A percentile compares a stretch with the other conserved stretches of the same genome.
phyloP scores from a whole-genome alignment of 208 protist genomes.

The Phytomonas sp. region DNA sequence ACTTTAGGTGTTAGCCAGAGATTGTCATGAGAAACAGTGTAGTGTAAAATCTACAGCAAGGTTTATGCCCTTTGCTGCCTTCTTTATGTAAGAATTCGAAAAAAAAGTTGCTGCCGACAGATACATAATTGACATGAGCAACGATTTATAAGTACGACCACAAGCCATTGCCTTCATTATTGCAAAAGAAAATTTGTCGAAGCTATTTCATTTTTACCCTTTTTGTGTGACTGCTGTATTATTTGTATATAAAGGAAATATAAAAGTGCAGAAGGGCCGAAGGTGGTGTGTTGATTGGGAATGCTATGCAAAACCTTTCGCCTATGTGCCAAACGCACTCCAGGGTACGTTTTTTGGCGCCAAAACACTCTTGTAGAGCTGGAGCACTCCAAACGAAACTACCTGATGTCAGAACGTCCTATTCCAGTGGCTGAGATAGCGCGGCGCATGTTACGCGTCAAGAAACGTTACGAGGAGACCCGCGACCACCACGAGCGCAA shows the following conservation, averaged over 20 bases:
- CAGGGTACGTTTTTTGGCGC: conserved; percentile 88
- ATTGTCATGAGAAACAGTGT: not conserved
- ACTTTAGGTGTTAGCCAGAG: not conserved
- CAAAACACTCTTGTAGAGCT: conserved; percentile 69
- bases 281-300: not conserved
- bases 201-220: not conserved
- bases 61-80: not conserved
- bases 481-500: conserved; percentile 74
- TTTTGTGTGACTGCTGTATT: not conserved
- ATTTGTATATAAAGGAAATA: not conserved
- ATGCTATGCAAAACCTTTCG: not conserved
- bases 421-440: conserved; percentile 75
- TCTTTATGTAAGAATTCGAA: not conserved
- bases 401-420: conserved; percentile 59
- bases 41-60: not conserved
- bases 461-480: conserved; percentile 65
- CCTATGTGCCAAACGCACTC: conserved; percentile 26
- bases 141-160: not conserved
- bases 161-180: not conserved
- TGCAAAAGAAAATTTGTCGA: not conserved
- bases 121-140: not conserved
- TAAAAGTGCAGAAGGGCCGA: not conserved
- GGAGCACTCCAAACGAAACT: conserved; percentile 68
- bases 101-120: not conserved
- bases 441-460: conserved; percentile 75